Evolutionary conservation across 2,329 filamentous ascomycete genomes (phyloP), one percentile per base, ranked within the genome.

Genomic region (Magnaporthiopsis incrustans): DNA sequence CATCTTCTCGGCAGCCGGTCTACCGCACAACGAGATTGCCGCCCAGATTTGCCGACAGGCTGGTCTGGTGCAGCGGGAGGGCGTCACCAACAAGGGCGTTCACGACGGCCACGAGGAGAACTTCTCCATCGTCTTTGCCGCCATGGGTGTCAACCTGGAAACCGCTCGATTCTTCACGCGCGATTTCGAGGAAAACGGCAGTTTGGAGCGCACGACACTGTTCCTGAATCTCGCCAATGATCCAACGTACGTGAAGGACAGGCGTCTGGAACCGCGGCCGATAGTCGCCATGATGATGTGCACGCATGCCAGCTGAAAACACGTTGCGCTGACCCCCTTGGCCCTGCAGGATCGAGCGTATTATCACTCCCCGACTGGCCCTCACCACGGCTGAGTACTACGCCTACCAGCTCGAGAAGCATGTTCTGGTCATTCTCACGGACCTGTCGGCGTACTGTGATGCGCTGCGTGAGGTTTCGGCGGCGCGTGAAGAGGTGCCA

Each of bases 61-160:
- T 71, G 87, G 94, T 78, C 81, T 99, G 75, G 96, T 98, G 69
- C 88, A 92, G 78, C 79, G 84, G 71, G 73, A 92, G 82, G 84
- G 92, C 62, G 77, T 87, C 63, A 89, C 92, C 50, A 96, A 91
- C 76, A 99, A 99, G 86, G 93, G 90, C 69, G 88, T 95, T 32
- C 95, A 99, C 74, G 96, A 99, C 73, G 93, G 88, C 64, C 95
- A 99, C 78, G 92, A 97, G 74, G 95, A 99, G 74, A 99, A 99
- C 83, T 99, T 99, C 85, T 97, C 93, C 66, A 99, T 99, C 73
- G 95, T 99, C 65, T 99, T 99, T 76, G 96, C 92, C 75, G 95
- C 95, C 74, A 99, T 99, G 95, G 95, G 95, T 92, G 95, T 99
- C 71, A 99, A 99, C 82, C 88, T 99, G 89, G 95, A 99, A 77